phyloP scores from a whole-genome alignment of 139 green algal genomes.

The Haematococcus lacustris region DNA sequence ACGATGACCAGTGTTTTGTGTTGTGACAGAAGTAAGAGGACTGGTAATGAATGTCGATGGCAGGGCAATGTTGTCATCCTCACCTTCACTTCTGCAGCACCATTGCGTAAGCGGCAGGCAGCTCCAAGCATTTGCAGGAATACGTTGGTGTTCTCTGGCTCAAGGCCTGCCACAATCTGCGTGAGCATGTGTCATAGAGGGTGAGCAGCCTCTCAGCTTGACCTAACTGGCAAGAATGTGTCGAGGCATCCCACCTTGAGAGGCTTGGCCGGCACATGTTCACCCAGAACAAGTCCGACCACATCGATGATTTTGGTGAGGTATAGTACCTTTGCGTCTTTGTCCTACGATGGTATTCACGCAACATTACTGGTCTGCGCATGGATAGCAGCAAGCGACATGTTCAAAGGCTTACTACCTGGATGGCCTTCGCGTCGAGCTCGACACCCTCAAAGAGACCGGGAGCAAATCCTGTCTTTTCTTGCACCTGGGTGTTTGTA shows the following conservation, averaged over 20 bases:
- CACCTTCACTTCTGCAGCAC: slow-evolving; percentile 36
- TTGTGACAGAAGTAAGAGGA: no score
- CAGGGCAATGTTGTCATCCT: no score
- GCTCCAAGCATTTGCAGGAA: slow-evolving; percentile 70
- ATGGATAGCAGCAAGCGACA: background rate
- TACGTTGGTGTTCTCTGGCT: slow-evolving; percentile 74
- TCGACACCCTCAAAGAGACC: slow-evolving; percentile 60
- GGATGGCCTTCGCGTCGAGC: slow-evolving; percentile 53
- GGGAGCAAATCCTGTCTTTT: slow-evolving; percentile 61
- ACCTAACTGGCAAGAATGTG: background rate
- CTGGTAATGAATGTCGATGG: no score
- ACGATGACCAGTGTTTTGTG: no score
- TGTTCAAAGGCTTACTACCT: slow-evolving; percentile 15
- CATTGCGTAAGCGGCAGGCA: slow-evolving; percentile 25
- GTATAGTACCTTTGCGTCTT: slow-evolving; percentile 68
- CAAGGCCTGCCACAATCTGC: slow-evolving; percentile 74
- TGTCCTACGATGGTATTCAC: slow-evolving; percentile 48
- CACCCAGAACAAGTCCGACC: slow-evolving; percentile 33
- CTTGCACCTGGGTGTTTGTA: slow-evolving; percentile 55
- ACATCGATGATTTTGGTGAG: slow-evolving; percentile 67
- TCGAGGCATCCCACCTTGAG: slow-evolving; percentile 43
- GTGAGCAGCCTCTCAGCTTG: no score
- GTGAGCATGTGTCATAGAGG: slow-evolving; percentile 1
- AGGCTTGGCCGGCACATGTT: slow-evolving; percentile 57
- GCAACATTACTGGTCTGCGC: background rate